Evolutionary conservation across 2,329 filamentous ascomycete species (phyloP).

Genomic region (Ambrosiella xylebori): DNA sequence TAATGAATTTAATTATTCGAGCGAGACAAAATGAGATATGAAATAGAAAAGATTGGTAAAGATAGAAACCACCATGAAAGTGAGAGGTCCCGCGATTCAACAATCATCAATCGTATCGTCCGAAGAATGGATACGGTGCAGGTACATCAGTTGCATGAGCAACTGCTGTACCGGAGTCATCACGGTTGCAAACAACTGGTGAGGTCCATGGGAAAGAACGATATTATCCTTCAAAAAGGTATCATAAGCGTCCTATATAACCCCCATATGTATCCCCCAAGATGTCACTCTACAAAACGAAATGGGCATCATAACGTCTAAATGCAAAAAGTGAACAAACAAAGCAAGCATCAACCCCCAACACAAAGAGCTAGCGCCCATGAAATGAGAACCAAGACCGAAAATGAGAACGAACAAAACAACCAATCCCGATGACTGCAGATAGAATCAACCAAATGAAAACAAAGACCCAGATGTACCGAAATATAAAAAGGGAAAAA

Average conservation of each 20-base stretch:
- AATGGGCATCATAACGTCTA: conserved; percentile 13
- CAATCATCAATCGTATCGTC: no score
- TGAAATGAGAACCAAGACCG: background rate
- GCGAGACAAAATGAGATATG: background rate
- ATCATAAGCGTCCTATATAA: background rate
- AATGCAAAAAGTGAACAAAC: conserved; percentile 9
- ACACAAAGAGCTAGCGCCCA: background rate
- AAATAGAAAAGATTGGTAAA: conserved; percentile 1
- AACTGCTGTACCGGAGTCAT: no score
- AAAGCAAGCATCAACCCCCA: conserved; percentile 3
- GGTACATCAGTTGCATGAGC: no score
- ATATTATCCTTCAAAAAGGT: conserved; percentile 1
- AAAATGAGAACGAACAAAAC: background rate
- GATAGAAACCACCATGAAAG: background rate
- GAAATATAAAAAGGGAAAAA: background rate
- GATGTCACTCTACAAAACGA: conserved; percentile 1
- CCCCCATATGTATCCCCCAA: background rate
- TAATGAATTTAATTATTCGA: conserved; percentile 2
- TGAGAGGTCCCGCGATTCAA: background rate
- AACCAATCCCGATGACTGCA: background rate
- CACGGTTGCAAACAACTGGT: background rate
- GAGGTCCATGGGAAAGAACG: background rate
- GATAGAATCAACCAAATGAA: background rate
- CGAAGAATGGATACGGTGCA: no score
- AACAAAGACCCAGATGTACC: background rate